A percentile compares a stretch with the other conserved stretches of the same genome.
Conservation (phyloP, 2,329 filamentous ascomycete species). For the Emmonsiellopsis sp. region DNA sequence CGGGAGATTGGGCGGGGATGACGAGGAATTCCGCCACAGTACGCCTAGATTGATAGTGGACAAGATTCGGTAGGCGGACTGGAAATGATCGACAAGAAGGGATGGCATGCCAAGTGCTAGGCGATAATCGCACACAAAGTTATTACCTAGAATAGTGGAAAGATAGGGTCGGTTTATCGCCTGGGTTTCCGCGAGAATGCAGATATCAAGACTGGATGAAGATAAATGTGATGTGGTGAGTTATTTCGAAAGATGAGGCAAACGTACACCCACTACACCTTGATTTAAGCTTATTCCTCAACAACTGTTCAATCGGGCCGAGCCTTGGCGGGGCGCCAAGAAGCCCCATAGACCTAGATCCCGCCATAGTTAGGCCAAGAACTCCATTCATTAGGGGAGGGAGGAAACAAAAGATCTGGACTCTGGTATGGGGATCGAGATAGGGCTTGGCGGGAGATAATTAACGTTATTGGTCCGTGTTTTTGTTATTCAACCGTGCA, state of each 20-base stretch:
- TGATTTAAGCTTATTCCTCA: background rate
- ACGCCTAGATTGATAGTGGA: background rate
- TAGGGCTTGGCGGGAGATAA: background rate
- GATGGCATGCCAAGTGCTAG: background rate
- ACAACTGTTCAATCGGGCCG: background rate
- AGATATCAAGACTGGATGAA: too few relatives aligned
- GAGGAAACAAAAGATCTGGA: background rate
- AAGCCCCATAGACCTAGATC: background rate
- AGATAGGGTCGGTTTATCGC: background rate
- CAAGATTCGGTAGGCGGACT: background rate
- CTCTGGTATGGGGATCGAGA: background rate
- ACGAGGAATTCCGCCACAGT: background rate
- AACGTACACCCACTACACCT: too few relatives aligned
- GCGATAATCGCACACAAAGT: background rate
- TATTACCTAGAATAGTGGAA: background rate
- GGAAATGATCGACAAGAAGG: background rate
- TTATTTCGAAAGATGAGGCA: background rate
- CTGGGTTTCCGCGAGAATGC: too few relatives aligned
- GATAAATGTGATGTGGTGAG: background rate
- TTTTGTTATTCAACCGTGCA: background rate
- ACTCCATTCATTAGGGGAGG: background rate
- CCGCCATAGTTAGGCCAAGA: background rate
- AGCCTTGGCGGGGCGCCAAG: background rate
- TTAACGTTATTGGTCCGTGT: background rate
- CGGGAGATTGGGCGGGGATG: background rate